Evolutionary conservation across 805 yeast genomes (phyloP), one percentile per base, ranked within the genome.

Genomic region (Lipomyces spencermartinsiae): DNA sequence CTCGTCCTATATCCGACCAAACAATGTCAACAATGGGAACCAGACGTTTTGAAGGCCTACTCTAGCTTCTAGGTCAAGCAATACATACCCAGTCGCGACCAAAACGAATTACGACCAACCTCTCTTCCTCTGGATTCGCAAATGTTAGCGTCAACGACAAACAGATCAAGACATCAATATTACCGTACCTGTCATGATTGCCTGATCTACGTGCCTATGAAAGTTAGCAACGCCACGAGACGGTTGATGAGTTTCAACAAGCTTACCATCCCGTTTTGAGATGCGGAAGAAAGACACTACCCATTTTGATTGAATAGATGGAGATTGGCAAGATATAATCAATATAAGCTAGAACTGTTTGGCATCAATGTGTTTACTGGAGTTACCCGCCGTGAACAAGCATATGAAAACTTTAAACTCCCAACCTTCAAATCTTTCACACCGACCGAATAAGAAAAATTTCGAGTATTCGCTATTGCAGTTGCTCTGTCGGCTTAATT

Each of bases 121-220:
- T 80, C 62, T 92, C 97, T 67, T 91, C 96, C 76, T 95, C 99
- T 7, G 77, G 35, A 29, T 10, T 0, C 16, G 4, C 67, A 1
- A 25, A 9, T 31, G 54, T 55, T 43, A 59, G 59, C 29, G 3
- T 25, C 29, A 3, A 25, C 29, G 10, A 19, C 34, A 22, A 4
- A 7, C 7, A 22, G 16, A 14, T n/a, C 59, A 55, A 61, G 54
- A 3, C 16, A 54, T 9, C 22, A 7, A 6, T 10, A 46, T 46
- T 39, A 6, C 4, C 0, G n/a, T 22, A 65, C 73, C 70, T n/a
- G 92, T 87, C 29, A 95, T 82, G 51, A 95, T 95, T 6, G 99
- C 97, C 76, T 95, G 98, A 79, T 95, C 99, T 39, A 95, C 98
- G 76, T 95, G 99, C 98, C 68, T 70, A 57, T 19, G 6, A 14